Evolutionary conservation across 129 eudicot species (phyloP).

Genomic region (Lactuca sativa): DNA sequence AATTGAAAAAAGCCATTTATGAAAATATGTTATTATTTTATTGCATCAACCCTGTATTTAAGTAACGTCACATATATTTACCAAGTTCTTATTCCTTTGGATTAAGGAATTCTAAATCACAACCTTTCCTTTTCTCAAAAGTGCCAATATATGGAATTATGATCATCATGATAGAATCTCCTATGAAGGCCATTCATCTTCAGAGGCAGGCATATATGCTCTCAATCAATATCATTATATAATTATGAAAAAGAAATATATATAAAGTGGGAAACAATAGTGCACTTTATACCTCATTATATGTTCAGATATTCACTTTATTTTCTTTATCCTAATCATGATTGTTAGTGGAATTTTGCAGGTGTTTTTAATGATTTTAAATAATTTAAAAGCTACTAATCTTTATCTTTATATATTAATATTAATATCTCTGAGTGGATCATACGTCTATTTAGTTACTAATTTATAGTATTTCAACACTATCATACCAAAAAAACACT

Average conservation of each 20-base stretch:
- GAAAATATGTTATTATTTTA: no score
- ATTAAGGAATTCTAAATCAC: not conserved
- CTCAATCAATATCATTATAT: conserved; percentile 20
- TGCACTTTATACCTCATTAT: conserved; percentile 6
- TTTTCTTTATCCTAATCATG: conserved; percentile 12
- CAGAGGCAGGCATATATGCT: conserved; percentile 36
- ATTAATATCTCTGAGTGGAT: not conserved
- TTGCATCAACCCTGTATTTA: not conserved
- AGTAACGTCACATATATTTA: not conserved
- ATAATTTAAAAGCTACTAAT: not conserved
- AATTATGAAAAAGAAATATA: not conserved
- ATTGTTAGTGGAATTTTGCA: conserved; percentile 10
- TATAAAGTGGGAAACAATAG: conserved; percentile 14
- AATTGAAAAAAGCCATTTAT: no score
- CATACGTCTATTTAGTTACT: not conserved
- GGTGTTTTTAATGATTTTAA: conserved; percentile 5
- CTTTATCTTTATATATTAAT: not conserved
- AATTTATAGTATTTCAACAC: not conserved
- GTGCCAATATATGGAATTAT: conserved; percentile 28
- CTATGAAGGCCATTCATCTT: conserved; percentile 33
- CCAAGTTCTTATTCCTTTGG: not conserved
- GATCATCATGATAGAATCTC: conserved; percentile 28
- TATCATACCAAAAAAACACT: not conserved
- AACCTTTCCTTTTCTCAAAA: conserved; percentile 24
- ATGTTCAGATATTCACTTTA: conserved; percentile 14